These are phyloP conservation scores for Marasmius sp. DNA, from an alignment of 1,284 basidiomycete species.

Conservation along the genomic window DNA sequence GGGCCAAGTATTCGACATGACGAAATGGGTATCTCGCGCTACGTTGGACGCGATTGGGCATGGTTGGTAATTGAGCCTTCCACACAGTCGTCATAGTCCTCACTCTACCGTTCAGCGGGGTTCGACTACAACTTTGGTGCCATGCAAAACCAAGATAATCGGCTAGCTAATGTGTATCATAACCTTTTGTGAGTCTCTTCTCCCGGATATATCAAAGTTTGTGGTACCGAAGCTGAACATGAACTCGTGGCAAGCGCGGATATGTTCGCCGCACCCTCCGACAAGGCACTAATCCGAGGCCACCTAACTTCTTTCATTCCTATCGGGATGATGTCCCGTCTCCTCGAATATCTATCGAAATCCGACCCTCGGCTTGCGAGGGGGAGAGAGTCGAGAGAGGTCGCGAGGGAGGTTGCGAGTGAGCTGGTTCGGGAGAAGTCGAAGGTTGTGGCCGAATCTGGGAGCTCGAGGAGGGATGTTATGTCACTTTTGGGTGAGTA, in stretches of 20 bases:
- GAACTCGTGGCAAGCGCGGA: background rate
- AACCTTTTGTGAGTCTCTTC: conserved; percentile 30
- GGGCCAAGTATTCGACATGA: conserved; percentile 40
- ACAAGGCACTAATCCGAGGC: conserved; percentile 2
- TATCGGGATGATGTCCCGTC: conserved; percentile 1
- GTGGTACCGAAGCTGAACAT: background rate
- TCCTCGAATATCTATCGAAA: conserved; percentile 1
- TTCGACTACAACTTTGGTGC: conserved; percentile 42
- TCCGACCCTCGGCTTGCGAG: background rate
- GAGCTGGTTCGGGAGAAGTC: conserved; percentile 7
- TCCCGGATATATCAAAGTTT: no score
- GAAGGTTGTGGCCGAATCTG: conserved; percentile 3
- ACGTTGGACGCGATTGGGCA: conserved; percentile 47
- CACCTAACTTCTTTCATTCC: conserved; percentile 2
- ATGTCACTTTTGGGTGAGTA: conserved; percentile 8
- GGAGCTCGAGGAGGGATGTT: conserved; percentile 4
- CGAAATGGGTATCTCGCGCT: conserved; percentile 37
- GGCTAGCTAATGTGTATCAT: conserved; percentile 30
- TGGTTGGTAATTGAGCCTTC: conserved; percentile 23
- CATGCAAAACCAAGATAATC: conserved; percentile 34
- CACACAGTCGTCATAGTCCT: background rate
- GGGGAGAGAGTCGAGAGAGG: background rate
- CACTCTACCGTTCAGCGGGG: conserved; percentile 27
- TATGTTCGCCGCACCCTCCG: conserved; percentile 5
- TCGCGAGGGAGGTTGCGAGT: conserved; percentile 3